phyloP scores from a whole-genome alignment of 768 basidiomycete genomes.

The Naganishia onofrii region DNA sequence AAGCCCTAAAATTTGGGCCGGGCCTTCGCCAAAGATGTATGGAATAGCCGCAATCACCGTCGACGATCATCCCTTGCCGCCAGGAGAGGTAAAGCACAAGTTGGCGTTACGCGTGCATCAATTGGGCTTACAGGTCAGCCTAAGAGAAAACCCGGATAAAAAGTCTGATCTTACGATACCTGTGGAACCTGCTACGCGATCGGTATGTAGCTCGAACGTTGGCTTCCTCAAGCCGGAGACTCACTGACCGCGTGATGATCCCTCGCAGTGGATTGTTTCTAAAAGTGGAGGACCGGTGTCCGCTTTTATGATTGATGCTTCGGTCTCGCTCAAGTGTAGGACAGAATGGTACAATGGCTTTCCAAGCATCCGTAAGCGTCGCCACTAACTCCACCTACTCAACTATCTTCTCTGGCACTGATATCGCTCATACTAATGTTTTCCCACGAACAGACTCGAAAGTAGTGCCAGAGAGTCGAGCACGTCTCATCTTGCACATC shows the following conservation, averaged over 20 bases:
- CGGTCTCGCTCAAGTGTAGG: neutral
- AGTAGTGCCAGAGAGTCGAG: neutral
- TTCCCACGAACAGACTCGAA: neutral
- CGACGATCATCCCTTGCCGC: neutral
- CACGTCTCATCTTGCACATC: conserved; percentile 1
- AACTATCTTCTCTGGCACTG: too few species aligned
- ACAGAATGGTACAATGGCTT: conserved; percentile 2
- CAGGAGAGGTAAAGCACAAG: neutral
- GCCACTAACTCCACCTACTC: too few species aligned
- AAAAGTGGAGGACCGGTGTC: neutral
- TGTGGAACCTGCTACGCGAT: neutral
- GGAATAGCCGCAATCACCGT: too few species aligned
- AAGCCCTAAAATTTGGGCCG: too few species aligned
- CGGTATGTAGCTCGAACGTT: neutral
- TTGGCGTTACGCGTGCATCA: neutral
- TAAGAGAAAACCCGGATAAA: neutral
- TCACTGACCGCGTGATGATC: neutral
- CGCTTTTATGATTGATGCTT: neutral
- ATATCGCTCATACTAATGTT: too few species aligned
- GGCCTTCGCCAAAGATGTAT: too few species aligned
- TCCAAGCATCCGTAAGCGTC: neutral
- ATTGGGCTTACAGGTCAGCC: neutral
- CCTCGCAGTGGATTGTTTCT: conserved; percentile 4
- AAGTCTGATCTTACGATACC: neutral
- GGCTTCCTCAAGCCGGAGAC: too few species aligned